Evolutionary conservation across 2,329 filamentous ascomycete species (phyloP).

Genomic region (Blumeriella jaapii): DNA sequence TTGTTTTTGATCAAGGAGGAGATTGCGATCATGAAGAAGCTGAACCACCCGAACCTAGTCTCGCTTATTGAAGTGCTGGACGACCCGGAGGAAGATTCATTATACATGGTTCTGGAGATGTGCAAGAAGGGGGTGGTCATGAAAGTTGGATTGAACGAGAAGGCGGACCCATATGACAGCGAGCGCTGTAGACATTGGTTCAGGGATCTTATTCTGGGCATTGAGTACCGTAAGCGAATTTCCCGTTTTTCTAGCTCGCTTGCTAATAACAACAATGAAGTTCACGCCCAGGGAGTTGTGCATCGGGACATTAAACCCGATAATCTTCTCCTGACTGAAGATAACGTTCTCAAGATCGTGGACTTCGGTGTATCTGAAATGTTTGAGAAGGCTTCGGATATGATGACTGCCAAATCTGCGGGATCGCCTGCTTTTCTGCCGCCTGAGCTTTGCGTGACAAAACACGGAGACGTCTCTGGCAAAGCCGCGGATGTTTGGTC

Average conservation of each 20-base stretch:
- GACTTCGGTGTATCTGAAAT: conserved; percentile 99
- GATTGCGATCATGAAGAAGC: conserved; percentile 98
- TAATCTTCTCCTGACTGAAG: conserved; percentile 79
- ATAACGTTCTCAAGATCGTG: conserved; percentile 91
- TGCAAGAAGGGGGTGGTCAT: conserved; percentile 97
- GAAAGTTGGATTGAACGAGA: conserved; percentile 82
- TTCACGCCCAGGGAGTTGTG: conserved; percentile 88
- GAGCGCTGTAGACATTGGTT: conserved; percentile 87
- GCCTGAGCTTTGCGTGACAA: conserved; percentile 79
- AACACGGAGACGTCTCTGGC: conserved; percentile 78
- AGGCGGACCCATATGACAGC: conserved; percentile 68
- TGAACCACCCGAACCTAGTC: conserved; percentile 90
- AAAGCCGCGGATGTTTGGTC: conserved; percentile 94
- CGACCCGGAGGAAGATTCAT: conserved; percentile 85
- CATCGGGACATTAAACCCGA: conserved; percentile 98
- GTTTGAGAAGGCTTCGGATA: conserved; percentile 79
- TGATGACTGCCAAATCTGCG: conserved; percentile 87
- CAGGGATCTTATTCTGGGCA: conserved; percentile 83
- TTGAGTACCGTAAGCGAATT: conserved; percentile 66
- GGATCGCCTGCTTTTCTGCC: conserved; percentile 92
- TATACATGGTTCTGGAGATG: conserved; percentile 99
- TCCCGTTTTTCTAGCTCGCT: not conserved
- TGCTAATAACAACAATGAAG: conserved; percentile 32
- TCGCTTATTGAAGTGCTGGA: conserved; percentile 88
- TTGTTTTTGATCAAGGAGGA: conserved; percentile 87